These are phyloP conservation scores for Fraxinus latifolia DNA, from an alignment of 305 asterid genomes.

Conservation along the genomic window DNA sequence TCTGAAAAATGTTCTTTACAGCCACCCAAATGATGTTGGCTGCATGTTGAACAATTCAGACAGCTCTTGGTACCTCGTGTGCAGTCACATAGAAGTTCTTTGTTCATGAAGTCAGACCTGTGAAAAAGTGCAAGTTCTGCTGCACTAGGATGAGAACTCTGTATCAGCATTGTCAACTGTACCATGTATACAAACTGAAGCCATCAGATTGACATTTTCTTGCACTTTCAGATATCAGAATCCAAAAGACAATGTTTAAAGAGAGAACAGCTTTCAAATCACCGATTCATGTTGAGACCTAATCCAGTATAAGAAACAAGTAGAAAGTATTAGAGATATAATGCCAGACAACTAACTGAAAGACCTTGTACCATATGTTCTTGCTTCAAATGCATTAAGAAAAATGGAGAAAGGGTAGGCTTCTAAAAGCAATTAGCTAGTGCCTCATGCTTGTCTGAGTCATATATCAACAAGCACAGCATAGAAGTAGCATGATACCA, in stretches of 20 bases:
- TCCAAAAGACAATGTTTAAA: constrained; percentile 8
- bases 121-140: constrained; percentile 31
- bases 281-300: constrained; percentile 13
- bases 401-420: neutral
- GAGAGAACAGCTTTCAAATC: neutral
- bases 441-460: neutral
- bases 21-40: constrained; percentile 33
- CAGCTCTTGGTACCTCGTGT: constrained; percentile 37
- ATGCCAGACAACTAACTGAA: constrained; percentile 3
- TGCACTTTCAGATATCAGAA: neutral
- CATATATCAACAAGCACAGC: neutral
- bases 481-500: neutral
- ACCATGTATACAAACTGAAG: constrained; percentile 14
- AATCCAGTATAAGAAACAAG: constrained; percentile 14
- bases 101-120: constrained; percentile 30
- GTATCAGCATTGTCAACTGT: constrained; percentile 31
- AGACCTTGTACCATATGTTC: constrained; percentile 3
- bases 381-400: neutral
- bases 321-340: constrained; percentile 16
- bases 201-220: constrained; percentile 14
- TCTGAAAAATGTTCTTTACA: constrained; percentile 26
- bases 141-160: constrained; percentile 28
- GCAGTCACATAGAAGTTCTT: constrained; percentile 32
- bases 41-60: constrained; percentile 38
- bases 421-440: neutral